Base-by-base conservation (phyloP, 176 grass and related monocot genomes). In the Rhynchospora pubera region DNA sequence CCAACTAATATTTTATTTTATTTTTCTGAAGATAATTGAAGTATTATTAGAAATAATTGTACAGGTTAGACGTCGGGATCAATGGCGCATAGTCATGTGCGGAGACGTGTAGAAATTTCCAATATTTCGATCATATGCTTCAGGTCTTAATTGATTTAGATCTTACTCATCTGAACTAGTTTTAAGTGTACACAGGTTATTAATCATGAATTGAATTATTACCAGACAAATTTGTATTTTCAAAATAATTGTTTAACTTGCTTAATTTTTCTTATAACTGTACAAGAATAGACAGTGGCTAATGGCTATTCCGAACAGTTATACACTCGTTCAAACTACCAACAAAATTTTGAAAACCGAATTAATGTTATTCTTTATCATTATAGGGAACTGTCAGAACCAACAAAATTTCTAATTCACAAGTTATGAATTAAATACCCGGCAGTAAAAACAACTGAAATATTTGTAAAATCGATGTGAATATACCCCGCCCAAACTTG, bases 1-100 rank as follows among this genome's bases (percentile, higher is more conserved):
- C 14, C 72, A 77, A 30, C 13, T 28, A 5, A n/a, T 77, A 56
- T 26, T 52, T 74, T 24, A 50, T 51, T 51, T 39, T 39, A n/a
- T 39, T 39, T 9, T 76, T 76, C 13, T 16, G 9, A 7, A 76
- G 72, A 55, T 55, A 53, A 52, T n/a, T n/a, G 5, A 28, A 76
- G 53, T 8, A 13, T 23, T 76, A 53, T 30, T 5, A 76, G 52
- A 51, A 39, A 39, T 39, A 39, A 55, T 9, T 76, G 48, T 48
- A 55, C 26, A 55, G 71, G 48, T 76, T 76, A 55, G 48, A 76
- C 13, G 72, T 76, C 13, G 48, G 48, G 52, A 55, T 76, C 72
- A 55, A 53, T 76, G 10, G 2, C 6, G 23, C 21, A 53, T 28
- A 76, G 2, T n/a, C 16, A 55, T 16, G 13, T 10, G 22, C 53